Percentiles rank a stretch among this genome's conserved stretches.
Conservation (phyloP, 768 basidiomycete genomes). For the Mycena epipterygia region DNA sequence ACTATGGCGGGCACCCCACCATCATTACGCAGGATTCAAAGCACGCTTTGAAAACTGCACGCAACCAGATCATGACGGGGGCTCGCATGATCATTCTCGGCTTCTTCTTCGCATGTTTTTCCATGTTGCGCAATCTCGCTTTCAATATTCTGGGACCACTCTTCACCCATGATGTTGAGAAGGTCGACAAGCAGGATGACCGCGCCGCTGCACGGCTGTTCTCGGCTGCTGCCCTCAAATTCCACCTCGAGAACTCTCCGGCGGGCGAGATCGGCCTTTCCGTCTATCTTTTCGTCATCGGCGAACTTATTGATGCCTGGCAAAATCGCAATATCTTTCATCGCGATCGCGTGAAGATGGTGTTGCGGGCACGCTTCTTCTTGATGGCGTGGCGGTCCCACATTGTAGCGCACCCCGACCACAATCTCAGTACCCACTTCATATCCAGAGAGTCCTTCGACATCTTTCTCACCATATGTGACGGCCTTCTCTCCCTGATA, state of each 20-base stretch:
- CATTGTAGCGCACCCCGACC: slow-evolving; percentile 36
- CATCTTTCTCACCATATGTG: slow-evolving; percentile 39
- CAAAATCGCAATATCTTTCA: slow-evolving; percentile 43
- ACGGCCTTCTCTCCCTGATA: slow-evolving; percentile 39
- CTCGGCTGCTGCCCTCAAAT: slow-evolving; percentile 43
- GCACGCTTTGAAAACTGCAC: slow-evolving; percentile 50
- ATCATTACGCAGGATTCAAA: slow-evolving; percentile 53
- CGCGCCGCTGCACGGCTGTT: slow-evolving; percentile 50
- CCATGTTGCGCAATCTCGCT: slow-evolving; percentile 38
- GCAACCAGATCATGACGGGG: slow-evolving; percentile 52
- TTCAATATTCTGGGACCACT: slow-evolving; percentile 37
- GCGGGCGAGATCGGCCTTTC: slow-evolving; percentile 36
- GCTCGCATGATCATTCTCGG: slow-evolving; percentile 45
- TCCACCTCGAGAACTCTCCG: slow-evolving; percentile 30
- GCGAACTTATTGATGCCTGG: slow-evolving; percentile 46
- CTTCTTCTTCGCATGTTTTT: slow-evolving; percentile 34
- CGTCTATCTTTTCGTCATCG: slow-evolving; percentile 48
- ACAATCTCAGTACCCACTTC: slow-evolving; percentile 36
- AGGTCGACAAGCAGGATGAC: slow-evolving; percentile 35
- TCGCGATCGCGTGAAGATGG: slow-evolving; percentile 39
- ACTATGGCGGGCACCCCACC: slow-evolving; percentile 37
- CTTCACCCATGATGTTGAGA: slow-evolving; percentile 22
- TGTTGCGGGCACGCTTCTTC: slow-evolving; percentile 40
- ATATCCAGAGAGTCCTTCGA: slow-evolving; percentile 40
- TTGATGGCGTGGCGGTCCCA: slow-evolving; percentile 40